These are phyloP conservation scores for Podila epicladia DNA, from an alignment of 192 early-diverging fungal species.

Conservation along the genomic window DNA sequence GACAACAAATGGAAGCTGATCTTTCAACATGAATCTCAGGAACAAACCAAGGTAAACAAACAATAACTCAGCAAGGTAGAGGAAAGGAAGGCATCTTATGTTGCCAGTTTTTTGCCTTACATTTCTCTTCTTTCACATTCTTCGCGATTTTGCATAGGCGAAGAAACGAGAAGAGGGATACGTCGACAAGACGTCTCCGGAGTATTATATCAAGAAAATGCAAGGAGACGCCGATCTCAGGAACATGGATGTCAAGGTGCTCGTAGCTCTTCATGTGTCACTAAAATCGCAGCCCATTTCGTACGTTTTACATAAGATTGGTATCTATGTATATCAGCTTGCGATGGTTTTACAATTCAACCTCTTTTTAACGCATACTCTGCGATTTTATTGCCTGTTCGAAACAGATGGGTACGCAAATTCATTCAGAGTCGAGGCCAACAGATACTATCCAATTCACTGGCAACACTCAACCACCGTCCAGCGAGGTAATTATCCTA, in stretches of 20 bases:
- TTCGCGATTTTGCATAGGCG: slow-evolving; percentile 7
- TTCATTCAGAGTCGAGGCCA: slow-evolving; percentile 81
- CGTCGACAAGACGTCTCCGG: slow-evolving; percentile 60
- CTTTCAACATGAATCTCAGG: slow-evolving; percentile 60
- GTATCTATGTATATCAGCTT: too few species aligned
- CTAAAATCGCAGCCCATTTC: slow-evolving; percentile 64
- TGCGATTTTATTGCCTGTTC: background rate
- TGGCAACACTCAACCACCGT: slow-evolving; percentile 66
- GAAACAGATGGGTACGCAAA: slow-evolving; percentile 71
- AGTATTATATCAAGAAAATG: slow-evolving; percentile 62
- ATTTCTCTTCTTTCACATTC: background rate
- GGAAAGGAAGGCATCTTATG: background rate
- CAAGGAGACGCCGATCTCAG: slow-evolving; percentile 57
- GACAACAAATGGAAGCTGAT: slow-evolving; percentile 71
- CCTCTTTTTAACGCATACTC: background rate
- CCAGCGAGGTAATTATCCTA: slow-evolving; percentile 47
- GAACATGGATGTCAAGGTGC: slow-evolving; percentile 55
- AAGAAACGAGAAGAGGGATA: slow-evolving; percentile 34
- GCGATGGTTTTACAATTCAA: background rate
- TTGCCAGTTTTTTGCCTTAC: background rate
- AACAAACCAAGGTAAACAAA: slow-evolving; percentile 45
- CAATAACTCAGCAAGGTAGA: too few species aligned
- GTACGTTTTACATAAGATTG: slow-evolving; percentile 18
- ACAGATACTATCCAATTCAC: slow-evolving; percentile 69
- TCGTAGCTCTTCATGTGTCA: slow-evolving; percentile 62